Conservation (phyloP, 2,329 filamentous ascomycete species). For the Albophoma yamanashiensis region DNA sequence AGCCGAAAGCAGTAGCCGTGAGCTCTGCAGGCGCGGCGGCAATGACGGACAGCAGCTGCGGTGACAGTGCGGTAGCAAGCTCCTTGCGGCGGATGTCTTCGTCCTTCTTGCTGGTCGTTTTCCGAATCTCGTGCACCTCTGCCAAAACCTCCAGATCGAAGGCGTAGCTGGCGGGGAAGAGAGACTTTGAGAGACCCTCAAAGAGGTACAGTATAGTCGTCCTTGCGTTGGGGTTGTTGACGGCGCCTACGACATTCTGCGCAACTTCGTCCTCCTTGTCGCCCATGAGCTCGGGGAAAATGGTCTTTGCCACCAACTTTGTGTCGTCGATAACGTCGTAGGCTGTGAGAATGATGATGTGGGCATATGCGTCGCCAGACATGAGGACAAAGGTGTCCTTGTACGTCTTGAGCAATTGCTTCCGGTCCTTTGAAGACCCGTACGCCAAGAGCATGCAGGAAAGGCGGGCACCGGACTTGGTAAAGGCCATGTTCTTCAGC, state of each 20-base stretch:
- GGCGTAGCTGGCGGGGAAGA: conserved; percentile 52
- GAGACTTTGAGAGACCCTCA: conserved; percentile 49
- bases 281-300: conserved; percentile 78
- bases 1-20: conserved; percentile 67
- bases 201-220: conserved; percentile 73
- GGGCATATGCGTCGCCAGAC: conserved; percentile 68
- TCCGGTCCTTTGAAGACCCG: conserved; percentile 84
- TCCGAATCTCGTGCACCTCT: conserved; percentile 69
- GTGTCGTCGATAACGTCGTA: conserved; percentile 94
- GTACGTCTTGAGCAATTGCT: conserved; percentile 77
- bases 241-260: conserved; percentile 53
- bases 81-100: conserved; percentile 64
- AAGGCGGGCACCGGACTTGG: conserved; percentile 73
- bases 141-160: conserved; percentile 60
- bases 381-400: conserved; percentile 82
- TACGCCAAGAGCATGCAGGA: conserved; percentile 75
- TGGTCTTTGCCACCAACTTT: conserved; percentile 71
- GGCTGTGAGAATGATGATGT: conserved; percentile 71
- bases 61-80: conserved; percentile 62
- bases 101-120: conserved; percentile 88
- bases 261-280: conserved; percentile 53
- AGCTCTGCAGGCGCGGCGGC: conserved; percentile 57
- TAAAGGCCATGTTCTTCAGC: conserved; percentile 93
- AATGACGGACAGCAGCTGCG: conserved; percentile 65
- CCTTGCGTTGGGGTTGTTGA: conserved; percentile 54